Evolutionary conservation across 495 filamentous ascomycete species (phyloP), one percentile per base, ranked within the genome.

Genomic region (Penicillium alfredii): DNA sequence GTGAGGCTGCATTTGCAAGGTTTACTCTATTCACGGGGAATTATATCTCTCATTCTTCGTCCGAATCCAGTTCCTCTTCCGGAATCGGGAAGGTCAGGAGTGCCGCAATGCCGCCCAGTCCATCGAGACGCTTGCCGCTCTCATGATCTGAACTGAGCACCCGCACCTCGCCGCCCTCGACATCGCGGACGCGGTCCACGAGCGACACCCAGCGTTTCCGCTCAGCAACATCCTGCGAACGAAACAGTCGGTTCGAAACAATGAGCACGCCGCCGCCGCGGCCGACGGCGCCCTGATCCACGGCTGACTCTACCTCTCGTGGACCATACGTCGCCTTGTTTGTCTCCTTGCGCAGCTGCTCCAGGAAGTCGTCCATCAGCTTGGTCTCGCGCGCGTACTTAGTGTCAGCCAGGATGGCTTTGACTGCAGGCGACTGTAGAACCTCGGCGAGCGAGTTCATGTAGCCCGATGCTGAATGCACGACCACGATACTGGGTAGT

Each of bases 121-220:
- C 79, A 38, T 94, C 90, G 27, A 98, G 63, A 38, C 88, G 65
- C 61, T 82, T 81, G 11, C 92, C 92, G 64, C 92, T 96, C 67
- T 95, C 92, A 59, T 97, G 90, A 50, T 92, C 81, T 43, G 82
- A 88, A 49, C 93, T 97, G 28, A 97, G 61, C 16, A 96, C 71
- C 33, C 88, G 77, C 1, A 85, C 82, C 49, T 96, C 88, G 0
- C 92, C 92, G 21, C 93, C 93, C 33, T 84, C 78, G 3, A 70
- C 60, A 31, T 82, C 83, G 47, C 82, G 82, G n/a, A 97, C 92
- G 29, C 80, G 83, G 57, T 98, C 92, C 25, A 96, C 90, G 46
- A 97, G 69, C 14, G 64, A 60, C 3, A 98, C 93, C 72, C 85
- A 95, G 38, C 76, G 77, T 55, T 77, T 88, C 55, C 92, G 71